Base-by-base conservation (phyloP, 257 asterid species). In the Linderniella brevidens region DNA sequence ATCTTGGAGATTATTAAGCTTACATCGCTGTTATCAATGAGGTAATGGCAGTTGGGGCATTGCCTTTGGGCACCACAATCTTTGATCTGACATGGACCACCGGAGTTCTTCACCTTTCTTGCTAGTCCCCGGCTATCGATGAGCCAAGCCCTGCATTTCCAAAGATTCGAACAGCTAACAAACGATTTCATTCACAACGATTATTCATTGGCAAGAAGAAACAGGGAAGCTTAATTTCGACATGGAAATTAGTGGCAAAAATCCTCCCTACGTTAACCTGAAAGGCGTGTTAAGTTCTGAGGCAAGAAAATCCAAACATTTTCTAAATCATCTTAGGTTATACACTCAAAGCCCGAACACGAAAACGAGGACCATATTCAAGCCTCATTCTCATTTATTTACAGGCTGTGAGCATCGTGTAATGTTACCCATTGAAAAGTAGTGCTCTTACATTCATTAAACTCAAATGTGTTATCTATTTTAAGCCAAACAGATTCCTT, bases 1-100 rank as follows among this genome's bases (percentile, higher is more conserved):
- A 37, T 37, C 40, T 37, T 11, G 40, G 15, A 39, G 43, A 10
- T 10, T 10, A 39, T 3, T 13, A 46, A 18, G 17, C 92, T 77
- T 72, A 90, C 96, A 57, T 86, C 81, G 32, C 73, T 71, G 51
- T 72, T 79, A 53, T 79, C 86, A 37, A 90, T 68, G 32, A 38
- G 35, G 55, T 46, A 49, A 11, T 62, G 64, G 67, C 96, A 90
- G 17, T 70, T 77, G 48, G 92, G 94, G 68, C 96, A 86, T 58
- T 58, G 71, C 4, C 59, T 55, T 29, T 61, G 71, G 8, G 92
- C 92, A 50, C 80, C 96, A 29, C 75, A 71, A 58, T 82, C 96
- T 16, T 79, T 64, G 62, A 73, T 70, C 59, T 74, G 84, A 53
- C 41, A 8, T 6, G 77, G 76, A 9, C 61, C 37, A 65, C 75